phyloP scores from a whole-genome alignment of 2,329 filamentous ascomycete genomes.

The Dryadomyces sulphureus region DNA sequence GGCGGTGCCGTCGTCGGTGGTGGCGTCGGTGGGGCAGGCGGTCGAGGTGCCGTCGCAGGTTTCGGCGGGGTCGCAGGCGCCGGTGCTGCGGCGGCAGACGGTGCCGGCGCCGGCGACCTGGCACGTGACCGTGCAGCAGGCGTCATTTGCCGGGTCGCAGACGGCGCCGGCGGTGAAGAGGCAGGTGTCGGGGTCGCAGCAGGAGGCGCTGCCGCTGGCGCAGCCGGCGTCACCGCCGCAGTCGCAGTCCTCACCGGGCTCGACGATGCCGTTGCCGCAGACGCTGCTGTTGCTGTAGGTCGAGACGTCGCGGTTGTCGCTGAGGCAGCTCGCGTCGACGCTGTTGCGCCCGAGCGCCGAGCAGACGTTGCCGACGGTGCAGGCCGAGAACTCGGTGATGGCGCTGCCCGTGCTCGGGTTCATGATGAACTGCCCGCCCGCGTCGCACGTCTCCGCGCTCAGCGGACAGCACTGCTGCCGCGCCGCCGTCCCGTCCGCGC shows the following conservation, averaged over 20 bases:
- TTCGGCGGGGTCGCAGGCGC: slow-evolving; percentile 75
- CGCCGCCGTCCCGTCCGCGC: slow-evolving; percentile 39
- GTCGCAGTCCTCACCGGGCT: slow-evolving; percentile 87
- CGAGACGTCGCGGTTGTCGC: slow-evolving; percentile 69
- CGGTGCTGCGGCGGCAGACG: slow-evolving; percentile 67
- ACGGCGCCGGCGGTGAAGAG: slow-evolving; percentile 61
- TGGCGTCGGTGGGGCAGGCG: slow-evolving; percentile 59
- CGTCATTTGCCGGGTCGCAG: slow-evolving; percentile 70
- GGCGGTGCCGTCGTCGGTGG: slow-evolving; percentile 50
- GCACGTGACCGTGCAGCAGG: slow-evolving; percentile 58
- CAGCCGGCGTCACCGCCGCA: slow-evolving; percentile 69
- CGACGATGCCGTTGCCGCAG: slow-evolving; percentile 95
- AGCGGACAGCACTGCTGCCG: slow-evolving; percentile 65
- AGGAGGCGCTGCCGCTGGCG: slow-evolving; percentile 44
- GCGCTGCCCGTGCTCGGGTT: slow-evolving; percentile 69
- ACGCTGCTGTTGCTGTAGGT: slow-evolving; percentile 63
- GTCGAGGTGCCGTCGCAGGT: slow-evolving; percentile 60
- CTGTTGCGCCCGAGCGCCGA: slow-evolving; percentile 64
- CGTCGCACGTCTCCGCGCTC: slow-evolving; percentile 52
- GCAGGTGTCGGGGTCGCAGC: slow-evolving; percentile 79
- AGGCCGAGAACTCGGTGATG: slow-evolving; percentile 72
- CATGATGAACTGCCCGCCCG: slow-evolving; percentile 77
- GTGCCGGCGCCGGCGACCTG: slow-evolving; percentile 51
- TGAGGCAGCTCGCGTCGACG: slow-evolving; percentile 63
- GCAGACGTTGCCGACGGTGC: slow-evolving; percentile 88